These are phyloP conservation scores for Mycena vulgaris DNA, from an alignment of 768 basidiomycete genomes.

Conservation along the genomic window DNA sequence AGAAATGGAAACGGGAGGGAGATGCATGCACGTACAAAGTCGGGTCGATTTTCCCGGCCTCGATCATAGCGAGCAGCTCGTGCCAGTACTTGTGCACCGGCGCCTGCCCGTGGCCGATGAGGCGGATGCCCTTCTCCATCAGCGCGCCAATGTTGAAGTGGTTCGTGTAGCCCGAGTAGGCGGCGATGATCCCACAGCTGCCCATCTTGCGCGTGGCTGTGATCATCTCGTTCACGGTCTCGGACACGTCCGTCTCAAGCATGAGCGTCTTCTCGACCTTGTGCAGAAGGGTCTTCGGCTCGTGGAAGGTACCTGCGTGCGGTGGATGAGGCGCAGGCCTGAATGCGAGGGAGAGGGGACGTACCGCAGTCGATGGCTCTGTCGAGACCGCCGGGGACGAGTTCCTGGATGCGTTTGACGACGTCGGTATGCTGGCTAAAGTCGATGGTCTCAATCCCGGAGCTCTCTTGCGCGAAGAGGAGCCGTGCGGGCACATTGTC, in stretches of 20 bases:
- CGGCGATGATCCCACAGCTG: constrained; percentile 75
- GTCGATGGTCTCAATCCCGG: constrained; percentile 71
- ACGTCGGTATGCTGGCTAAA: constrained; percentile 68
- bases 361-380: constrained; percentile 69
- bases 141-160: constrained; percentile 79
- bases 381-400: constrained; percentile 77
- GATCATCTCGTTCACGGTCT: constrained; percentile 70
- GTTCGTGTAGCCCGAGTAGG: constrained; percentile 78
- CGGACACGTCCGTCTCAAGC: constrained; percentile 83
- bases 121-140: constrained; percentile 83
- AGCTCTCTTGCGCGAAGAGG: constrained; percentile 62
- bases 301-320: constrained; percentile 71
- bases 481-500: constrained; percentile 67
- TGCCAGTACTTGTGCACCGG: constrained; percentile 85
- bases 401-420: constrained; percentile 68
- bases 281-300: constrained; percentile 76
- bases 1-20: not conserved
- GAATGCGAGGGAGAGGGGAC: constrained; percentile 20
- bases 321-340: no score
- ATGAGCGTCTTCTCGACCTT: constrained; percentile 79
- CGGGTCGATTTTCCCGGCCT: constrained; percentile 76
- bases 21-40: constrained; percentile 61
- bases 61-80: constrained; percentile 76
- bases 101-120: constrained; percentile 84
- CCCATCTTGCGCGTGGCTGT: constrained; percentile 69